These are phyloP conservation scores for Balakata baccata DNA, from an alignment of 345 rosid genomes.

Conservation along the genomic window DNA sequence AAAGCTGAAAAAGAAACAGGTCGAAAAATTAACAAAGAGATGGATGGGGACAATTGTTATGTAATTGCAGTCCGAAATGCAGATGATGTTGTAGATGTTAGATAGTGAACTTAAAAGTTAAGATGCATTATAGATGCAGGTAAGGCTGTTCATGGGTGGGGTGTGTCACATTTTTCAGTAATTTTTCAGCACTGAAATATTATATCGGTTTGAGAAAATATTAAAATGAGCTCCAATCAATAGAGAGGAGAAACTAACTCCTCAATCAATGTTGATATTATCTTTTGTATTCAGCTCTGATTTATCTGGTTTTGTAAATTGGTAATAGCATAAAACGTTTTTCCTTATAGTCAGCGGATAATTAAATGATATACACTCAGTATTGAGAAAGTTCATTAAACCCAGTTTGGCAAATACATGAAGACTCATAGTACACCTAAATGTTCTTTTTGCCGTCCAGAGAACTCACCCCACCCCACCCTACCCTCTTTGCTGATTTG, in stretches of 20 bases:
- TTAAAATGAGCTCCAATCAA: neutral
- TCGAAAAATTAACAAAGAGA: neutral
- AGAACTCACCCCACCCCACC: neutral
- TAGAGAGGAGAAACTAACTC: neutral
- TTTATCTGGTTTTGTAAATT: neutral
- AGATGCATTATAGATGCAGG: neutral
- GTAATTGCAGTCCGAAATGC: neutral
- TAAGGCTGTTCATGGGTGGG: neutral
- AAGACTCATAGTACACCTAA: neutral
- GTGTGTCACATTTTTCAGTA: neutral
- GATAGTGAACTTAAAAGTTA: constrained; percentile 27
- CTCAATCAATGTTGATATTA: neutral
- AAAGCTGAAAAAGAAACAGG: constrained; percentile 18
- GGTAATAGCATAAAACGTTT: neutral
- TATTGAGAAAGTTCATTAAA: neutral
- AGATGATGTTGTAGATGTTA: constrained; percentile 1
- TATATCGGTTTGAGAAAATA: neutral
- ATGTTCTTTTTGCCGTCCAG: neutral
- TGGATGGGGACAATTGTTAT: constrained; percentile 2
- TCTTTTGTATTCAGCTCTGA: neutral
- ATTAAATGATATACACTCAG: neutral
- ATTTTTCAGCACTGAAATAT: neutral
- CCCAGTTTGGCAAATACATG: neutral
- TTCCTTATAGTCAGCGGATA: neutral
- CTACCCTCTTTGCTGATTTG: neutral